phyloP scores from a whole-genome alignment of 176 grass and related monocot species.

The Carex myosuroides region DNA sequence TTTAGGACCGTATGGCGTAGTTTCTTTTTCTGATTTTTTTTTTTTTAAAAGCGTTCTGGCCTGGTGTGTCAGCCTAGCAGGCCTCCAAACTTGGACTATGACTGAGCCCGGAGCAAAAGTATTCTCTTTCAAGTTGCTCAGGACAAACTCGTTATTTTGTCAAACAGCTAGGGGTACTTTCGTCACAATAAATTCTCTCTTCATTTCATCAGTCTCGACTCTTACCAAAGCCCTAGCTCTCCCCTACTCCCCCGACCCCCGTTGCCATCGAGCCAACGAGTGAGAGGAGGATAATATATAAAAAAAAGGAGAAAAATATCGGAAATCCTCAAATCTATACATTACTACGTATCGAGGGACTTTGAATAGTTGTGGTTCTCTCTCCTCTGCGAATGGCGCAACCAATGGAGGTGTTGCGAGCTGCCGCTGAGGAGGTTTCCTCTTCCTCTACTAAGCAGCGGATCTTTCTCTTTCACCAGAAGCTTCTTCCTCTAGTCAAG shows the following conservation, averaged over 20 bases:
- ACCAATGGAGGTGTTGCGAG: slow-evolving; percentile 45
- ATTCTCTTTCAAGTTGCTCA: background rate
- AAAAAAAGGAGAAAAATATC: background rate
- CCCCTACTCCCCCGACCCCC: background rate
- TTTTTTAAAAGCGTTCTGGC: too few relatives aligned
- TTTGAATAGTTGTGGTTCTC: background rate
- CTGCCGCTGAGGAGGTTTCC: slow-evolving; percentile 60
- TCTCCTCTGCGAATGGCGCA: slow-evolving; percentile 29
- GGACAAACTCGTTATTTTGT: background rate
- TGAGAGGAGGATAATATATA: background rate
- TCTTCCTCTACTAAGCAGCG: slow-evolving; percentile 66
- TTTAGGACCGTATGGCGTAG: too few relatives aligned
- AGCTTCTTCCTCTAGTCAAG: slow-evolving; percentile 41
- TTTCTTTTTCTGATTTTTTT: too few relatives aligned
- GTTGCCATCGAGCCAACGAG: background rate
- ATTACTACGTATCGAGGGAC: background rate
- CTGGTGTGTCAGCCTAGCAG: background rate
- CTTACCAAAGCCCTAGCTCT: slow-evolving; percentile 22
- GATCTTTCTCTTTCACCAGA: slow-evolving; percentile 60
- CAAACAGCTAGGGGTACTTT: background rate
- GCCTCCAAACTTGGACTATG: background rate
- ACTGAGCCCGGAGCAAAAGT: background rate
- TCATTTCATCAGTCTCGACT: background rate
- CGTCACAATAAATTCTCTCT: slow-evolving; percentile 1
- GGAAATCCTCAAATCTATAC: background rate